These are phyloP conservation scores for Glebionis coronaria DNA, from an alignment of 129 eudicot genomes.

Conservation along the genomic window DNA sequence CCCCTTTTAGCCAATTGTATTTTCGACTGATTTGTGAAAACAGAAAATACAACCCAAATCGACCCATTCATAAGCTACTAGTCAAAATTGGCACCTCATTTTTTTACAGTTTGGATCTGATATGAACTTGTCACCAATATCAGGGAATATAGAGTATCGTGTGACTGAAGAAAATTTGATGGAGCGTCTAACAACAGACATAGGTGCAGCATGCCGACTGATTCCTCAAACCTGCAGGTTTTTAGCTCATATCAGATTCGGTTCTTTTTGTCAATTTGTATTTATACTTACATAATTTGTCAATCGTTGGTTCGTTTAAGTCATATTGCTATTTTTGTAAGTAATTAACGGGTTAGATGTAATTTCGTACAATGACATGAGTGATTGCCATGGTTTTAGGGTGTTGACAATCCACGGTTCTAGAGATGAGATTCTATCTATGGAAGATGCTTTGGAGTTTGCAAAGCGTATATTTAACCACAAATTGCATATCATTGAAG, in stretches of 20 bases:
- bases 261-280: not conserved
- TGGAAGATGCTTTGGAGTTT: constrained; percentile 59
- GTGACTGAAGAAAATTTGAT: constrained; percentile 69
- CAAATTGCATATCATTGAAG: constrained; percentile 48
- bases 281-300: not conserved
- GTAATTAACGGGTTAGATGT: not conserved
- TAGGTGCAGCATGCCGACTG: constrained; percentile 45
- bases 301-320: not conserved
- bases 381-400: constrained; percentile 29
- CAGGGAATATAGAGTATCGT: constrained; percentile 69
- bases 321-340: not conserved
- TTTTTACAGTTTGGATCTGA: constrained; percentile 10
- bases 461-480: constrained; percentile 51
- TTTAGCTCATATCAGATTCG: not conserved
- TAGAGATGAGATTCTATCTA: constrained; percentile 51
- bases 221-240: constrained; percentile 76
- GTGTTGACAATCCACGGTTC: constrained; percentile 80
- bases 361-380: not conserved
- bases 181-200: constrained; percentile 69
- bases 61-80: too few relatives aligned
- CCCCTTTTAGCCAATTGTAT: too few relatives aligned
- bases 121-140: constrained; percentile 3
- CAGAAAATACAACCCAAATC: too few relatives aligned
- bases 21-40: too few relatives aligned
- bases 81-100: too few relatives aligned